These are phyloP conservation scores for Dactylellina haptotyla DNA, from an alignment of 2,329 filamentous ascomycete species.

Conservation along the genomic window DNA sequence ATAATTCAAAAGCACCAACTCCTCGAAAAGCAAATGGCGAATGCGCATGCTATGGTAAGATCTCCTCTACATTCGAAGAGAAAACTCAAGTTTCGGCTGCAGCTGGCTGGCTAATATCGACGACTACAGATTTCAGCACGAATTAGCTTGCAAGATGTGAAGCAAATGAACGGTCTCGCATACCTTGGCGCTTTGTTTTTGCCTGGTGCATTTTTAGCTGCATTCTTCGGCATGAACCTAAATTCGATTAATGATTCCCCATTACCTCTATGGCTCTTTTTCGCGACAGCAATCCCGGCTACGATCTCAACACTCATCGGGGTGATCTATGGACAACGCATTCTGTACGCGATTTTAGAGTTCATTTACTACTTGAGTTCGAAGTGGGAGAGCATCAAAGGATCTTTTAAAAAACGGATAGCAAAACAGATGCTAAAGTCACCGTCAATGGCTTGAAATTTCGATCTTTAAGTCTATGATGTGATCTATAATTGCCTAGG, in stretches of 20 bases:
- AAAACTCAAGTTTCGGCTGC: neutral
- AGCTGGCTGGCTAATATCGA: neutral
- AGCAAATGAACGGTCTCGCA: slow-evolving; percentile 9
- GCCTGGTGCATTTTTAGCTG: slow-evolving; percentile 2
- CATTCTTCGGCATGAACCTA: slow-evolving; percentile 18
- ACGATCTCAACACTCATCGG: neutral
- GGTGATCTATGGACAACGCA: neutral
- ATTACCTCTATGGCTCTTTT: slow-evolving; percentile 15
- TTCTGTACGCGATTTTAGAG: neutral
- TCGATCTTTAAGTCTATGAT: too few species aligned
- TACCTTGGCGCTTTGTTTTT: slow-evolving; percentile 8
- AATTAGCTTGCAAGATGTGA: slow-evolving; percentile 18
- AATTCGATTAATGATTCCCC: neutral
- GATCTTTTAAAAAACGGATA: too few species aligned
- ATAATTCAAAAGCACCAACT: slow-evolving; percentile 20
- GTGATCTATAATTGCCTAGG: too few species aligned
- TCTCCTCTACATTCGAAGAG: neutral
- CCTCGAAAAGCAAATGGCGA: slow-evolving; percentile 19
- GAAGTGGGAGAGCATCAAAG: neutral
- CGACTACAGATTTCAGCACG: slow-evolving; percentile 15
- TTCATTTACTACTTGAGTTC: neutral
- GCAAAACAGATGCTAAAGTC: too few species aligned
- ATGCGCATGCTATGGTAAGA: slow-evolving; percentile 14
- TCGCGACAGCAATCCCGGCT: slow-evolving; percentile 16
- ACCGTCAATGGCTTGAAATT: too few species aligned